Evolutionary conservation across 2,329 filamentous ascomycete species (phyloP).

Genomic region (Aureobasidium leucospermi): DNA sequence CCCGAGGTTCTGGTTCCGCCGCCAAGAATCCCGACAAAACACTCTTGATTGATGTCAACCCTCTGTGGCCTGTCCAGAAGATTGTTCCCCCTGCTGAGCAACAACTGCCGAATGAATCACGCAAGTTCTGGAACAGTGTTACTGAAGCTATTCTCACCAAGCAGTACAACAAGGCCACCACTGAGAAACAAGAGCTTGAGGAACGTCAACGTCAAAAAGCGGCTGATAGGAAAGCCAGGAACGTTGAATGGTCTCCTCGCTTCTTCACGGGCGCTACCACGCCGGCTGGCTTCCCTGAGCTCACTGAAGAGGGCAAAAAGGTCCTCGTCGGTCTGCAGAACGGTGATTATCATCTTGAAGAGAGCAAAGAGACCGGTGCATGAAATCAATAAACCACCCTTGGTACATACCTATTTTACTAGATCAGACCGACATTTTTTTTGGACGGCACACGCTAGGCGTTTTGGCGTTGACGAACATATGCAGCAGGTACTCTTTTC

Average conservation of each 20-base stretch:
- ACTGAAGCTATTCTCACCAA: constrained; percentile 78
- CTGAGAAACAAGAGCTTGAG: constrained; percentile 83
- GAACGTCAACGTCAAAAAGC: constrained; percentile 82
- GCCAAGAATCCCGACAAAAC: constrained; percentile 47
- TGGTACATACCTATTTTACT: not conserved
- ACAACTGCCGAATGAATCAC: constrained; percentile 83
- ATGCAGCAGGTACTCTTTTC: too few species aligned
- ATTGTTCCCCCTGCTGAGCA: constrained; percentile 65
- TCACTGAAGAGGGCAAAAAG: constrained; percentile 55
- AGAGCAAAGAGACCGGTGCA: constrained; percentile 36
- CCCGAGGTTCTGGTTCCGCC: constrained; percentile 39
- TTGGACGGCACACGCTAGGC: constrained; percentile 6
- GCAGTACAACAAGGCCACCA: constrained; percentile 77
- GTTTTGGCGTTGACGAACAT: not conserved
- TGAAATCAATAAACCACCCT: not conserved
- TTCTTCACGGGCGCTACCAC: constrained; percentile 69
- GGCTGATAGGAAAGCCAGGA: constrained; percentile 64
- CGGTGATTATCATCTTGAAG: constrained; percentile 43
- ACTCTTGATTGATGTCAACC: constrained; percentile 81
- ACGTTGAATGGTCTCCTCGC: constrained; percentile 70
- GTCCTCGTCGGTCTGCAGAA: constrained; percentile 50
- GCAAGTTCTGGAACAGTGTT: constrained; percentile 79
- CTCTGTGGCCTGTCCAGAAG: constrained; percentile 73
- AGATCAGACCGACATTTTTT: not conserved
- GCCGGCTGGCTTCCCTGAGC: constrained; percentile 52